Evolutionary conservation across 345 rosid species (phyloP).

Genomic region (Euphorbia pulcherrima): DNA sequence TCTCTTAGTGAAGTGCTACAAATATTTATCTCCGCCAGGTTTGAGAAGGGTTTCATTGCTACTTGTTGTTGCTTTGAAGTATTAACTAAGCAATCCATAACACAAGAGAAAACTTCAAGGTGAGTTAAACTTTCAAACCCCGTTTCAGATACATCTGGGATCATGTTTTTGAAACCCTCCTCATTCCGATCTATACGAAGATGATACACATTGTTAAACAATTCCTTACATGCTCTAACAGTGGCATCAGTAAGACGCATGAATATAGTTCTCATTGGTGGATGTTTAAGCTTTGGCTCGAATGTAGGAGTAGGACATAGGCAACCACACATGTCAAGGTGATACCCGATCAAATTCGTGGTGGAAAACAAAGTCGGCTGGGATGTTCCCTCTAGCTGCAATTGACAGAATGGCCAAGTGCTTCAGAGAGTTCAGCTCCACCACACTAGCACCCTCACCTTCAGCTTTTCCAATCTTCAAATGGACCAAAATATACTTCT

Average conservation of each 20-base stretch:
- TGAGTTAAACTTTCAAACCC: background rate
- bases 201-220: background rate
- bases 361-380: background rate
- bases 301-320: background rate
- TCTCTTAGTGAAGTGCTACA: background rate
- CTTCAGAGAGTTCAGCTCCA: conserved; percentile 5
- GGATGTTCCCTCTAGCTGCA: background rate
- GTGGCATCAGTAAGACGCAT: background rate
- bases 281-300: background rate
- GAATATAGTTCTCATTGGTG: background rate
- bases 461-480: background rate
- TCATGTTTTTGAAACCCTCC: background rate
- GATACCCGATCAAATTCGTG: background rate
- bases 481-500: background rate
- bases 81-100: conserved; percentile 14
- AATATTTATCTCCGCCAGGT: background rate
- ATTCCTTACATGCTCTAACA: background rate
- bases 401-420: background rate
- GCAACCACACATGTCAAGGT: background rate
- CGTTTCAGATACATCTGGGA: background rate
- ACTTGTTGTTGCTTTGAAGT: background rate
- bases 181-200: background rate
- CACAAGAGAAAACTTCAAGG: background rate
- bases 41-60: conserved; percentile 12
- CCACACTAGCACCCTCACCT: background rate